Conservation (phyloP, 306 rosid genomes). For the Psophocarpus tetragonolobus region DNA sequence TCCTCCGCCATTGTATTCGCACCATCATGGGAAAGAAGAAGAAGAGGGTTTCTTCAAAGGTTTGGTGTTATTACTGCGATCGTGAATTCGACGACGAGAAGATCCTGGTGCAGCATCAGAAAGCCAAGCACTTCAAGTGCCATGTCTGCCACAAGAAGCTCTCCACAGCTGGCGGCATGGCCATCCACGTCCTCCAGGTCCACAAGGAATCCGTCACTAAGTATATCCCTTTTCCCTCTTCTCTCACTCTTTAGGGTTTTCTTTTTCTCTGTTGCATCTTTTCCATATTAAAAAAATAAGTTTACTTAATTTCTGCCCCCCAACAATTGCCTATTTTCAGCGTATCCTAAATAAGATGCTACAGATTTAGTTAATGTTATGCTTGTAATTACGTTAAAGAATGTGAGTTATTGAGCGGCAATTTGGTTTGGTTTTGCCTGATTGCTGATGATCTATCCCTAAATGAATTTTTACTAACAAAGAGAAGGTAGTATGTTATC, state of each 20-base stretch:
- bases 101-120: conserved; percentile 98
- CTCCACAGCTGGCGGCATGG: conserved; percentile 98
- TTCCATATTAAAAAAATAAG: no score
- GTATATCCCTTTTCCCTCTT: conserved; percentile 39
- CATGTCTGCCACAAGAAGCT: conserved; percentile 99
- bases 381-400: not conserved
- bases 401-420: not conserved
- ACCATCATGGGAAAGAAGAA: conserved; percentile 82
- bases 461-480: not conserved
- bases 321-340: not conserved
- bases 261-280: not conserved
- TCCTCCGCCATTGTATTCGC: not conserved
- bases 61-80: conserved; percentile 98
- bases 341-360: not conserved
- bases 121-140: conserved; percentile 97
- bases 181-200: conserved; percentile 98
- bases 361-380: not conserved
- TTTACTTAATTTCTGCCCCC: not conserved
- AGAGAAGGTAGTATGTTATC: not conserved
- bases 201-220: conserved; percentile 96
- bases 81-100: conserved; percentile 98
- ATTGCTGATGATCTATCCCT: not conserved
- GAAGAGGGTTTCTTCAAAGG: conserved; percentile 94
- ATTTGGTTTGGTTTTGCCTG: not conserved
- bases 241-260: not conserved